These are phyloP conservation scores for Fusarium sp. DNA, from an alignment of 2,329 filamentous ascomycete genomes.

Conservation along the genomic window DNA sequence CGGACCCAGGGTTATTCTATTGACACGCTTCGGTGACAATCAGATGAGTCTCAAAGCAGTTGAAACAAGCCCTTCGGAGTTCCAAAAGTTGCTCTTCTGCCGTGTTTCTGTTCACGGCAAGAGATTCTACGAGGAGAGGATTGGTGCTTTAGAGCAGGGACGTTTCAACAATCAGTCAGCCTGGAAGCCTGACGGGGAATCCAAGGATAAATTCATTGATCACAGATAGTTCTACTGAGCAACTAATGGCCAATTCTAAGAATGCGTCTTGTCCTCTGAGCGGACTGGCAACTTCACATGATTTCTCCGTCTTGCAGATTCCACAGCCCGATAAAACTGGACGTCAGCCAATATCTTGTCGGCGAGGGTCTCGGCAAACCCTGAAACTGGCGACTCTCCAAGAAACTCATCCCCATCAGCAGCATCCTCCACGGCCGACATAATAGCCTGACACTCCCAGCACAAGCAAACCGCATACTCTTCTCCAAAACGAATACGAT, in stretches of 20 bases:
- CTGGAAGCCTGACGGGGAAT: not conserved
- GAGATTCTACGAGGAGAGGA: conserved; percentile 19
- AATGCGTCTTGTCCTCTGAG: not conserved
- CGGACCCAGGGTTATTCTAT: conserved; percentile 19
- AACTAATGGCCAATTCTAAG: not conserved
- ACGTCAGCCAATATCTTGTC: conserved; percentile 3
- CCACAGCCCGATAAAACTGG: conserved; percentile 22
- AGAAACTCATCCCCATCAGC: conserved; percentile 1
- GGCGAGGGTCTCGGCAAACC: not conserved
- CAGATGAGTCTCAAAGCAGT: conserved; percentile 23
- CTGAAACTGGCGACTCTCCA: not conserved
- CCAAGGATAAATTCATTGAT: not conserved
- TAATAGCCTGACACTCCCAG: conserved; percentile 34
- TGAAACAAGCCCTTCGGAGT: conserved; percentile 15
- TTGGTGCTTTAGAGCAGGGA: conserved; percentile 23
- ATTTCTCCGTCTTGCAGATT: conserved; percentile 25
- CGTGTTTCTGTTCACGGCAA: conserved; percentile 28
- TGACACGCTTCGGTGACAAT: conserved; percentile 19
- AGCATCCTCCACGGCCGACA: conserved; percentile 21
- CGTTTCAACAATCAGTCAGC: conserved; percentile 19
- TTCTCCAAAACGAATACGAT: conserved; percentile 25
- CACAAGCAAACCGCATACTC: conserved; percentile 29
- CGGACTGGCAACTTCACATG: conserved; percentile 14
- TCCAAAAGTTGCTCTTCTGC: conserved; percentile 32
- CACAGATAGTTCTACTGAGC: not conserved